A percentile compares a stretch with the other conserved stretches of the same genome.
These are phyloP conservation scores for Elymus sibiricus DNA, from an alignment of 176 grass and related monocot genomes.

Conservation along the genomic window DNA sequence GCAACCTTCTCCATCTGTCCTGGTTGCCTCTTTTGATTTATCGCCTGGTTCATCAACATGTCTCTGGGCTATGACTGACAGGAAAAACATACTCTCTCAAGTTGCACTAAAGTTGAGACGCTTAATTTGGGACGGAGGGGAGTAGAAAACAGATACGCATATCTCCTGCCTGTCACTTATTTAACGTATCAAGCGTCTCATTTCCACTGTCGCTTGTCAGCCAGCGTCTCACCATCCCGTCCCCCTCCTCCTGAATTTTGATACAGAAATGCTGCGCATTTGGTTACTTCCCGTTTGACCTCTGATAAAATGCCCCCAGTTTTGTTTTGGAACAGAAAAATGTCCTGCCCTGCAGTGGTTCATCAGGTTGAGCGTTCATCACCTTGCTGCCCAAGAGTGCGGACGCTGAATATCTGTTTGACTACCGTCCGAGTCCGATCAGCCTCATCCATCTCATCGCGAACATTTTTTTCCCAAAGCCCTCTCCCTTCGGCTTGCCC, in stretches of 20 bases:
- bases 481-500: no score
- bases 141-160: not conserved
- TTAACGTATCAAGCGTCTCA: not conserved
- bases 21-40: not conserved
- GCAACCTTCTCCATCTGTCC: not conserved
- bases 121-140: no score
- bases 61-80: not conserved
- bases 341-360: not conserved
- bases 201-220: not conserved
- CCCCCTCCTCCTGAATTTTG: not conserved
- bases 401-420: no score
- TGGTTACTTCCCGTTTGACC: not conserved
- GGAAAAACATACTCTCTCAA: no score
- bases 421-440: no score
- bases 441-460: no score
- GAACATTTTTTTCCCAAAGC: no score
- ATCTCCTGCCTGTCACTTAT: not conserved
- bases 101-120: no score
- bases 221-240: not conserved
- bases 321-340: not conserved
- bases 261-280: not conserved
- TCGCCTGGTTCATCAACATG: not conserved
- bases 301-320: not conserved
- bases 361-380: no score
- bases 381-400: no score